Conservation (phyloP, 129 eudicot species). For the Calendula officinalis region DNA sequence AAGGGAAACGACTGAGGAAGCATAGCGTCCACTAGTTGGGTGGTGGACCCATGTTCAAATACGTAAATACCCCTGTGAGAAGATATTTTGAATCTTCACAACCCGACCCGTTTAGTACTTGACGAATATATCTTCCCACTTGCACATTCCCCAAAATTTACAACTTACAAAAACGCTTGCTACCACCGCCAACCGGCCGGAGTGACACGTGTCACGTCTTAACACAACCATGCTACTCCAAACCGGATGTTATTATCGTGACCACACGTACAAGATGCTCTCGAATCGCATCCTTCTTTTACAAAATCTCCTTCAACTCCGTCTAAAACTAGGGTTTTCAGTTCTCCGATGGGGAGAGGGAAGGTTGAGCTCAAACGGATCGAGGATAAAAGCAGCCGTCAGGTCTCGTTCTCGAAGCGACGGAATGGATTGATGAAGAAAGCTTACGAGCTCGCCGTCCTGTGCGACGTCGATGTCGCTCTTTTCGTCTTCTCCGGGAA, state of each 20-base stretch:
- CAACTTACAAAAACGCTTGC: too few relatives aligned
- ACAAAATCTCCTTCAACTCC: not conserved
- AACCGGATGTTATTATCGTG: not conserved
- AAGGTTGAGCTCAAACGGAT: slow-evolving; percentile 14
- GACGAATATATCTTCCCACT: not conserved
- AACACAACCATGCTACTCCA: not conserved
- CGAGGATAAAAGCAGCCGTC: not conserved
- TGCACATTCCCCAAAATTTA: too few relatives aligned
- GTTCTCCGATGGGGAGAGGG: slow-evolving; percentile 42
- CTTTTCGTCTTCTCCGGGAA: slow-evolving; percentile 33
- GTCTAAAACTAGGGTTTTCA: not conserved
- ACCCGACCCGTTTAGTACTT: not conserved
- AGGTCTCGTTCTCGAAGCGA: not conserved
- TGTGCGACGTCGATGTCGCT: slow-evolving; percentile 41
- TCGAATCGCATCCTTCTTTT: not conserved
- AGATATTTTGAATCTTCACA: not conserved
- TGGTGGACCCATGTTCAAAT: not conserved
- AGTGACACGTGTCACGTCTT: slow-evolving; percentile 7
- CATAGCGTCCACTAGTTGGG: too few relatives aligned
- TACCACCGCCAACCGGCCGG: not conserved
- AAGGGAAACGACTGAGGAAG: too few relatives aligned
- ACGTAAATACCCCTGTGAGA: not conserved
- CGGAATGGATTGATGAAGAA: slow-evolving; percentile 42
- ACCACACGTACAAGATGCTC: slow-evolving; percentile 1
- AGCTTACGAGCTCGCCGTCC: slow-evolving; percentile 31